phyloP scores from a whole-genome alignment of 192 early-diverging fungal genomes.

The Coemansia guatemalensis region DNA sequence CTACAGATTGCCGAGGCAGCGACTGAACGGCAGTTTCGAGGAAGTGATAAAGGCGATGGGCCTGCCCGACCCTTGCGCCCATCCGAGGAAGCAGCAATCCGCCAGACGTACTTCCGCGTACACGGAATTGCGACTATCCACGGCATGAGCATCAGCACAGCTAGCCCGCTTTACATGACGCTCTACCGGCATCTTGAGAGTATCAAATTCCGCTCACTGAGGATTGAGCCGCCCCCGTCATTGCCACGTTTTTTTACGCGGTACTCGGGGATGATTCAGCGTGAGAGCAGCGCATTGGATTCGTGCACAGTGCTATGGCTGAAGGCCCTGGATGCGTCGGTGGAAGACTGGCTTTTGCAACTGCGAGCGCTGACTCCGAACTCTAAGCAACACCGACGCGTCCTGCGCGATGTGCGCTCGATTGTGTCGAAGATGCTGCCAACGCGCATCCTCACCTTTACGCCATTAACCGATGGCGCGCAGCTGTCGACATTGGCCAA shows the following conservation, averaged over 20 bases:
- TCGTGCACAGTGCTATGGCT: constrained; percentile 47
- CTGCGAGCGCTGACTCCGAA: constrained; percentile 4
- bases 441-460: constrained; percentile 47
- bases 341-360: constrained; percentile 23
- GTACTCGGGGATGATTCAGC: constrained; percentile 20
- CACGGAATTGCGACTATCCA: constrained; percentile 20
- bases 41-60: constrained; percentile 1
- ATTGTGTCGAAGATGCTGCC: constrained; percentile 51
- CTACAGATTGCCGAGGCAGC: constrained; percentile 24
- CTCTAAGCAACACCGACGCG: constrained; percentile 18
- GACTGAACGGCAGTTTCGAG: constrained; percentile 15
- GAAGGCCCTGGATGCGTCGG: constrained; percentile 25
- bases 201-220: constrained; percentile 34
- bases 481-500: constrained; percentile 46
- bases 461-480: constrained; percentile 7
- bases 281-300: constrained; percentile 17
- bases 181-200: constrained; percentile 40
- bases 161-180: constrained; percentile 30
- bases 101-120: constrained; percentile 39
- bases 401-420: constrained; percentile 32
- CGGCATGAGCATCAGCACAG: constrained; percentile 7
- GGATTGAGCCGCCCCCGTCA: constrained; percentile 48
- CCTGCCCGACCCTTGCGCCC: constrained; percentile 4
- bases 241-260: constrained; percentile 53
- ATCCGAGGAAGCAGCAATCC: constrained; percentile 25